These are phyloP conservation scores for Hsuehochloa calcarea DNA, from an alignment of 176 grass and related monocot species.

Conservation along the genomic window DNA sequence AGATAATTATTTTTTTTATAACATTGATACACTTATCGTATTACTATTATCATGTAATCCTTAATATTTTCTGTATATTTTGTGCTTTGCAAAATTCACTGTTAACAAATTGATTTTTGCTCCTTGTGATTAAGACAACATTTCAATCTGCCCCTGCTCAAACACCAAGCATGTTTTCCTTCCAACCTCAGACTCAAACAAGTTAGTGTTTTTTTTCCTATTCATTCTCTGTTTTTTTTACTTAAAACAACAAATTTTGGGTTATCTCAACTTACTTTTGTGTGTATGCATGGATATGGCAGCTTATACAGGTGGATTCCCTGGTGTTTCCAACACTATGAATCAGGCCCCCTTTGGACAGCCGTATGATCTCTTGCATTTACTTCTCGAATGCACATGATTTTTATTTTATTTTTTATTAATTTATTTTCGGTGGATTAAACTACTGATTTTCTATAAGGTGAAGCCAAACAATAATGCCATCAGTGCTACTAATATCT, in stretches of 20 bases:
- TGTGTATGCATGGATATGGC: conserved; percentile 22
- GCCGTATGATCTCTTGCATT: conserved; percentile 51
- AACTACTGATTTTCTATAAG: background rate
- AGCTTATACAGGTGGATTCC: conserved; percentile 58
- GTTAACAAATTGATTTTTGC: conserved; percentile 11
- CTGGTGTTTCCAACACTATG: conserved; percentile 43
- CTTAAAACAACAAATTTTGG: background rate
- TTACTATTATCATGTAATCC: conserved; percentile 14
- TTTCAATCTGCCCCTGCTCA: conserved; percentile 56
- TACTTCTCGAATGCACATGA: background rate
- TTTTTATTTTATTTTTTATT: conserved; percentile 12
- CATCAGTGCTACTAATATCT: background rate
- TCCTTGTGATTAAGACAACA: conserved; percentile 32
- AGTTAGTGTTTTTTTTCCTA: conserved; percentile 41
- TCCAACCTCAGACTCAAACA: conserved; percentile 35
- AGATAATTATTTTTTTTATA: background rate
- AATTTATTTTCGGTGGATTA: background rate
- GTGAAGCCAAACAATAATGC: conserved; percentile 4
- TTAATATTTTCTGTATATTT: conserved; percentile 6
- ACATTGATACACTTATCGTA: background rate
- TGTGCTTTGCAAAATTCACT: conserved; percentile 24
- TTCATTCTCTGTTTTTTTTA: conserved; percentile 5
- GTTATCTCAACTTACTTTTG: conserved; percentile 21
- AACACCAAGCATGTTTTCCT: background rate
- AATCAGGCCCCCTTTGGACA: conserved; percentile 57